Conservation (phyloP, 2,329 filamentous ascomycete genomes). For the Colletotrichum navitas region DNA sequence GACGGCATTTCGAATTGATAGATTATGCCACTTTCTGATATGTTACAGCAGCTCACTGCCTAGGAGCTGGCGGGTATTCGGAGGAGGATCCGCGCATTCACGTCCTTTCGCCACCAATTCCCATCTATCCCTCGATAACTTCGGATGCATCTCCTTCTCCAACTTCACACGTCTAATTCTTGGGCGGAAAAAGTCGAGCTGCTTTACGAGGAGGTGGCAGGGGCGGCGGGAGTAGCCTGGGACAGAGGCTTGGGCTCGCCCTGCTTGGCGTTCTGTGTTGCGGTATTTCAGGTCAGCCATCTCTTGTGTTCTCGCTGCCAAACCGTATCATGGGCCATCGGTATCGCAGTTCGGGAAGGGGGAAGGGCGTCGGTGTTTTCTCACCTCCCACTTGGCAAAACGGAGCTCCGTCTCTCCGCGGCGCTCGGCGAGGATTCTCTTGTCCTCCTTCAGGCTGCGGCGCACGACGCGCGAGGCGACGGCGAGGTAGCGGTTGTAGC, state of each 20-base stretch:
- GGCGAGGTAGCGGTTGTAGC: conserved; percentile 99
- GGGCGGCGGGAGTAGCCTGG: conserved; percentile 62
- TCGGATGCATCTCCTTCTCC: neutral
- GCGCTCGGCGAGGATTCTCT: conserved; percentile 88
- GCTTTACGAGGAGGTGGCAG: conserved; percentile 54
- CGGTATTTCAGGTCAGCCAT: conserved; percentile 48
- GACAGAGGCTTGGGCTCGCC: conserved; percentile 83
- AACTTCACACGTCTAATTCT: conserved; percentile 17
- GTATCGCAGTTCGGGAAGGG: conserved; percentile 2
- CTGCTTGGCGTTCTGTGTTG: conserved; percentile 91
- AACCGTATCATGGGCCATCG: conserved; percentile 1
- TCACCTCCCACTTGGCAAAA: conserved; percentile 96
- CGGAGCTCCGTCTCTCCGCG: conserved; percentile 90
- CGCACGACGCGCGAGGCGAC: conserved; percentile 95
- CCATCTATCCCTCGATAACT: conserved; percentile 35
- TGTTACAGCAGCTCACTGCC: conserved; percentile 40
- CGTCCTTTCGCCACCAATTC: conserved; percentile 11
- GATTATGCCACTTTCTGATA: conserved; percentile 38
- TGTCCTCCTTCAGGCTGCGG: conserved; percentile 95
- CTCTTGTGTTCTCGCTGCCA: conserved; percentile 6
- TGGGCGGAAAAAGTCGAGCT: conserved; percentile 36
- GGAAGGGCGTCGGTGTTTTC: conserved; percentile 49
- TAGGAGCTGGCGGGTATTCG: conserved; percentile 36
- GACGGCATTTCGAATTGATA: conserved; percentile 38
- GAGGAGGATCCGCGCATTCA: conserved; percentile 26